Evolutionary conservation across 2,329 filamentous ascomycete species (phyloP), one percentile per base, ranked within the genome.

Genomic region (Orbilia oligospora): DNA sequence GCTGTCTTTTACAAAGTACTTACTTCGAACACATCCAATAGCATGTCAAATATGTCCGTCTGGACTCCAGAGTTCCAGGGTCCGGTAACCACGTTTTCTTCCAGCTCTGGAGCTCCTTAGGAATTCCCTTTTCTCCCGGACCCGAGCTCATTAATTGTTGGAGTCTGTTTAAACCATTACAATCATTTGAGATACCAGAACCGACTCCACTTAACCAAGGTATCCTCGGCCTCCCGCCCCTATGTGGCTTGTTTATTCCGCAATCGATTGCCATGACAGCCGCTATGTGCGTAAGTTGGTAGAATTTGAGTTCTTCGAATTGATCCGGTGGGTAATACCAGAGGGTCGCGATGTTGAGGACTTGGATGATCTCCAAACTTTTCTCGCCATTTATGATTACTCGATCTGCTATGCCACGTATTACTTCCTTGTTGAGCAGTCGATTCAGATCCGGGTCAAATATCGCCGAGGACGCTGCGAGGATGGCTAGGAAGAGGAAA

Each of bases 1-100:
- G 14, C 22, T 3, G 24, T 12, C 5, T 30, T 58, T 14, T 3
- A 41, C 16, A 38, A 12, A 27, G 6, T 41, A 80, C 75, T 70
- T 79, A 83, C 82, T 81, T 81, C 49, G 81, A 82, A 36, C 80
- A 81, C 46, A 84, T 83, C 18, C 84, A 72, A 70, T 84, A 85
- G 77, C 83, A 85, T 1, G 82, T 81, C 10, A 86, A 75, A 30
- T 84, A 84, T 3, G 84, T 84, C 48, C 84, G 82, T 66, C 83
- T 81, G 46, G 82, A 83, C 61, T 86, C 85, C 20, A 85, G 73
- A 33, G 81, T 83, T 10, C 72, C 70, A 3, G 81, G 76, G 36
- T 82, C 81, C 1, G 81, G 81, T 20, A 80, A 64, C 36, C 76
- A 77, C 1, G 65, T 73, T 27, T 73, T 76, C 33, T 68, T 78